Evolutionary conservation across 1,139 yeast genomes (phyloP).

Genomic region (Candida pseudoviswanathii): DNA sequence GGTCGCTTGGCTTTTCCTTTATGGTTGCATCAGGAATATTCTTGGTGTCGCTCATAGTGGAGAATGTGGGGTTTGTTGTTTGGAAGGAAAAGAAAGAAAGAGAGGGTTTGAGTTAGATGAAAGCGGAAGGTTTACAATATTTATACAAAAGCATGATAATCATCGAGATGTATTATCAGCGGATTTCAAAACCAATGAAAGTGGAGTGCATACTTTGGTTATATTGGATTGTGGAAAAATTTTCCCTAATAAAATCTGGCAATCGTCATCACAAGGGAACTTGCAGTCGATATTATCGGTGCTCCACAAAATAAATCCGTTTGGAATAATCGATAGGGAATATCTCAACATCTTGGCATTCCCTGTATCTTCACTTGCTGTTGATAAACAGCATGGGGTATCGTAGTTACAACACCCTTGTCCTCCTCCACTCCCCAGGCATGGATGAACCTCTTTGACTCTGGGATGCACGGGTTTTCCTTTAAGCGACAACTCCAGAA

Average conservation of each 20-base stretch:
- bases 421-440: no score
- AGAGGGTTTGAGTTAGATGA: not conserved
- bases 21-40: not conserved
- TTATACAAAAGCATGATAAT: not conserved
- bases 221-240: not conserved
- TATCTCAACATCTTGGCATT: not conserved
- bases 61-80: not conserved
- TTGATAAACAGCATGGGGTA: not conserved
- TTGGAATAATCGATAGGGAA: not conserved
- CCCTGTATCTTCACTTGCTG: not conserved
- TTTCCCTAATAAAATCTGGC: not conserved
- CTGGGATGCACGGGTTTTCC: not conserved
- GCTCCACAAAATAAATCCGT: not conserved
- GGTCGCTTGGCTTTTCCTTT: not conserved
- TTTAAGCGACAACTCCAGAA: no score
- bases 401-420: not conserved
- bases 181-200: not conserved
- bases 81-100: not conserved
- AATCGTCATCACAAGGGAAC: not conserved
- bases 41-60: not conserved
- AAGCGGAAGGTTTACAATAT: not conserved
- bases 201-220: not conserved
- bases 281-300: not conserved
- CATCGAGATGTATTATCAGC: not conserved
- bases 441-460: not conserved